Conservation (phyloP, 192 early-diverging fungal species). For the Tieghemiomyces parasiticus region DNA sequence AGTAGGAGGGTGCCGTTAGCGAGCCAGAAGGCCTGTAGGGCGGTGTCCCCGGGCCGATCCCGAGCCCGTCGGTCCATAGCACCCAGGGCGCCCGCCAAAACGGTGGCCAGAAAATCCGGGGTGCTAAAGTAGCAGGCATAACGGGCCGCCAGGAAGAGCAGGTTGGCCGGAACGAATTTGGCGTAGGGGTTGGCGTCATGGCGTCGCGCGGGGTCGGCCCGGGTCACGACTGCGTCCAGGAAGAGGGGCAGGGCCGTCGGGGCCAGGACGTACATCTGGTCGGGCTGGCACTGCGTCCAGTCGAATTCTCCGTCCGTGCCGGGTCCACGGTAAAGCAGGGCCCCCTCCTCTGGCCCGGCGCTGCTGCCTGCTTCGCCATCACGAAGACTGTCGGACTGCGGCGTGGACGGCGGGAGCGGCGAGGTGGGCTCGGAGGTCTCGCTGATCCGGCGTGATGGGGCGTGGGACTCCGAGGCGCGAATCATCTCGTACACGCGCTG, state of each 20-base stretch:
- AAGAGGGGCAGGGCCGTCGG: conserved; percentile 52
- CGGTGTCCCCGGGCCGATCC: conserved; percentile 35
- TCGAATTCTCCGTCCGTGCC: conserved; percentile 37
- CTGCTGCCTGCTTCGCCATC: conserved; percentile 1
- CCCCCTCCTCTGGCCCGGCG: background rate
- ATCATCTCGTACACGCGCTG: conserved; percentile 4
- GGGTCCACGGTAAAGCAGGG: conserved; percentile 17
- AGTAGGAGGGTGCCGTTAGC: conserved; percentile 69
- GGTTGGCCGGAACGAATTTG: conserved; percentile 63
- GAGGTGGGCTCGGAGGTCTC: background rate
- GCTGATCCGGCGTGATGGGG: background rate
- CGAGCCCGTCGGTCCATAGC: conserved; percentile 36
- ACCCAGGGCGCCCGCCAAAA: conserved; percentile 40
- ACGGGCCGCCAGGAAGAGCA: conserved; percentile 74
- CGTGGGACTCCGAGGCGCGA: background rate
- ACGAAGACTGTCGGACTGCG: conserved; percentile 11
- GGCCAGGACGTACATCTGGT: conserved; percentile 96
- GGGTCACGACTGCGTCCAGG: conserved; percentile 51
- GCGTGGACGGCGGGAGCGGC: conserved; percentile 5
- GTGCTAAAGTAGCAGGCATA: conserved; percentile 73
- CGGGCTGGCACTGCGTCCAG: conserved; percentile 66
- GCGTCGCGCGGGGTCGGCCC: conserved; percentile 44
- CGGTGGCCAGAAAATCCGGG: conserved; percentile 51
- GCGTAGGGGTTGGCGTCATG: conserved; percentile 26
- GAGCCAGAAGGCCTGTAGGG: conserved; percentile 66